Conservation (phyloP, 345 rosid genomes). For the Acer negundo region DNA sequence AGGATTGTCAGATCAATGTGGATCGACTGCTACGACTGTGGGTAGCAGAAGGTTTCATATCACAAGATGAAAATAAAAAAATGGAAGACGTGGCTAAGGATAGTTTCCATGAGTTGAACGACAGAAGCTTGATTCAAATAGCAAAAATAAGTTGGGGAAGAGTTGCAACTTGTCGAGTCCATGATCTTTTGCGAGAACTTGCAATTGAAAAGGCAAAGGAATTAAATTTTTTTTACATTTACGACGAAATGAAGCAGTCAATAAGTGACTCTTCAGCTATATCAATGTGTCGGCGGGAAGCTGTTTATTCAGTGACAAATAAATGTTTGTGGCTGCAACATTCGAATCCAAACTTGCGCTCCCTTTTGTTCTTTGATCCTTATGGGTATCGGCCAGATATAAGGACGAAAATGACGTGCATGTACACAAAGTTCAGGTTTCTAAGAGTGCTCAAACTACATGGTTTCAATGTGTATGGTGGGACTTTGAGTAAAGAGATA, state of each 20-base stretch:
- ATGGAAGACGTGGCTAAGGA: slow-evolving; percentile 31
- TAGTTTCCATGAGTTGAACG: slow-evolving; percentile 24
- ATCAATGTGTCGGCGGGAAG: not conserved
- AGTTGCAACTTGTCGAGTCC: slow-evolving; percentile 25
- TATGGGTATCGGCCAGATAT: no score
- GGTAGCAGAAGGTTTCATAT: slow-evolving; percentile 30
- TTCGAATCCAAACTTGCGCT: not conserved
- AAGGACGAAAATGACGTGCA: no score
- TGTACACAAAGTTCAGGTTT: not conserved
- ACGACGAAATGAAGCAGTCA: not conserved
- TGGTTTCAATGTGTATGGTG: not conserved
- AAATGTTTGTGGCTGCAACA: not conserved
- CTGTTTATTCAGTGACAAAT: not conserved
- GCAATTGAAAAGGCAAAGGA: slow-evolving; percentile 28
- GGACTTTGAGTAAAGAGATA: slow-evolving; percentile 16
- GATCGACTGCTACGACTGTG: slow-evolving; percentile 24
- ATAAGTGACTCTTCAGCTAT: not conserved
- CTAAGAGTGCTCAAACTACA: slow-evolving; percentile 27
- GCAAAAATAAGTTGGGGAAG: slow-evolving; percentile 9
- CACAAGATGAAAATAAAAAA: slow-evolving; percentile 13
- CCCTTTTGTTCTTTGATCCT: slow-evolving; percentile 11
- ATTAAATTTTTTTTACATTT: slow-evolving; percentile 24
- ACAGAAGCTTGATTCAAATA: slow-evolving; percentile 28
- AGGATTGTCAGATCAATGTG: slow-evolving; percentile 20
- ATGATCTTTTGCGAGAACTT: slow-evolving; percentile 25